These are phyloP conservation scores for Ceratocystis eucalypticola DNA, from an alignment of 2,329 filamentous ascomycete genomes.

Conservation along the genomic window DNA sequence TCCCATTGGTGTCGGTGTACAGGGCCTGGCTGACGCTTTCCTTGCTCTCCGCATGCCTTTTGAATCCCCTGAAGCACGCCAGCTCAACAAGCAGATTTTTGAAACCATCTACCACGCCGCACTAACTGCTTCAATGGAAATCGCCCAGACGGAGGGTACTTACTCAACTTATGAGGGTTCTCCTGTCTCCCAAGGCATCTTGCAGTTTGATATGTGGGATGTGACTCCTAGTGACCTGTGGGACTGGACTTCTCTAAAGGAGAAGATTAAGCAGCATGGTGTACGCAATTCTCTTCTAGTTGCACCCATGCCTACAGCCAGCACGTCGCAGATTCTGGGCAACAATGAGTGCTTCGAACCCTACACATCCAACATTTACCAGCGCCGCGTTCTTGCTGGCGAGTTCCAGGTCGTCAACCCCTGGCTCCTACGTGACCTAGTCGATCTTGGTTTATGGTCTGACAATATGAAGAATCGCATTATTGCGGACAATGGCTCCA, in stretches of 20 bases:
- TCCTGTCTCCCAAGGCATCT: slow-evolving; percentile 83
- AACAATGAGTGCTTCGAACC: slow-evolving; percentile 99
- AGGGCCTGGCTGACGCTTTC: slow-evolving; percentile 96
- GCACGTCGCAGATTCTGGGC: slow-evolving; percentile 91
- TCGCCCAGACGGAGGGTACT: slow-evolving; percentile 69
- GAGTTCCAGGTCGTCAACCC: slow-evolving; percentile 99
- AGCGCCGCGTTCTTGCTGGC: slow-evolving; percentile 88
- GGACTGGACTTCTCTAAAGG: slow-evolving; percentile 87
- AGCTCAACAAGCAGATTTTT: slow-evolving; percentile 96
- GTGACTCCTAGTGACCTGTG: slow-evolving; percentile 86
- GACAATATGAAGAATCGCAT: slow-evolving; percentile 99
- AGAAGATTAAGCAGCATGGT: slow-evolving; percentile 81
- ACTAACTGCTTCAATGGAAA: slow-evolving; percentile 72
- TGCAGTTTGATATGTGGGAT: slow-evolving; percentile 98
- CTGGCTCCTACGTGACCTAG: slow-evolving; percentile 94
- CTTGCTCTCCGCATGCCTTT: slow-evolving; percentile 92
- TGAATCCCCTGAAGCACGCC: slow-evolving; percentile 83
- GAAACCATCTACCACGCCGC: slow-evolving; percentile 98
- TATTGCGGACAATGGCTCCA: slow-evolving; percentile 88
- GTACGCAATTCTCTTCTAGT: slow-evolving; percentile 90
- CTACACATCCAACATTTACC: slow-evolving; percentile 99
- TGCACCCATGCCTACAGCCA: slow-evolving; percentile 95
- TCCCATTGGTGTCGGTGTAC: slow-evolving; percentile 90
- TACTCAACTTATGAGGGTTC: slow-evolving; percentile 90
- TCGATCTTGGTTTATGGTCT: slow-evolving; percentile 95